These are phyloP conservation scores for Rubroboletus satanas DNA, from an alignment of 768 basidiomycete genomes.

Conservation along the genomic window DNA sequence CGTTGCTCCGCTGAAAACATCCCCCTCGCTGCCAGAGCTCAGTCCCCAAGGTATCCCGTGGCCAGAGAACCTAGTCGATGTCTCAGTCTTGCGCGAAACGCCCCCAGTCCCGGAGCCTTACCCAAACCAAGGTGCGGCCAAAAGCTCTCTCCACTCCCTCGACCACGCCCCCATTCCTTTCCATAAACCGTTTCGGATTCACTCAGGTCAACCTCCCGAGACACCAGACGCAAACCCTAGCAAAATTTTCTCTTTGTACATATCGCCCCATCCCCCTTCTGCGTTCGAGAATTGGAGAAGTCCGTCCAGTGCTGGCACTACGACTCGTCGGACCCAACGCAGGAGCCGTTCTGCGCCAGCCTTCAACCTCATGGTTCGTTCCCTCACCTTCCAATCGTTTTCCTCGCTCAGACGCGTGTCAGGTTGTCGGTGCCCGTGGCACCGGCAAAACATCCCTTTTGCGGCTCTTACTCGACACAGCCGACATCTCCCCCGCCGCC, in stretches of 20 bases:
- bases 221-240: slow-evolving; percentile 32
- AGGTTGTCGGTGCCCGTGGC: slow-evolving; percentile 79
- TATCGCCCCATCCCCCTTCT: slow-evolving; percentile 53
- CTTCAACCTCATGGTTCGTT: slow-evolving; percentile 79
- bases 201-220: slow-evolving; percentile 37
- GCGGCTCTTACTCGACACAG: slow-evolving; percentile 77
- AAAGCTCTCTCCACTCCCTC: slow-evolving; percentile 57
- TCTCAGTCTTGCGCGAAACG: slow-evolving; percentile 56
- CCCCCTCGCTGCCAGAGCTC: slow-evolving; percentile 78
- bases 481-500: slow-evolving; percentile 75
- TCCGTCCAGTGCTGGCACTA: slow-evolving; percentile 32
- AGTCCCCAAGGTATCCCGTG: slow-evolving; percentile 73
- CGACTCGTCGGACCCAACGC: slow-evolving; percentile 57
- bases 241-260: slow-evolving; percentile 69
- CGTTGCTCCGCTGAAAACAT: slow-evolving; percentile 54
- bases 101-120: slow-evolving; percentile 29
- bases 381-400: neutral
- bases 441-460: slow-evolving; percentile 85
- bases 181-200: slow-evolving; percentile 73
- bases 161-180: slow-evolving; percentile 61
- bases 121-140: slow-evolving; percentile 62
- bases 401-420: slow-evolving; percentile 4
- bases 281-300: slow-evolving; percentile 58
- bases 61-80: slow-evolving; percentile 80
- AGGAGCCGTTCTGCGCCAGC: slow-evolving; percentile 66